Evolutionary conservation across 352 stramenopile genomes (phyloP).

Genomic region (Phytophthora fragariaefolia): DNA sequence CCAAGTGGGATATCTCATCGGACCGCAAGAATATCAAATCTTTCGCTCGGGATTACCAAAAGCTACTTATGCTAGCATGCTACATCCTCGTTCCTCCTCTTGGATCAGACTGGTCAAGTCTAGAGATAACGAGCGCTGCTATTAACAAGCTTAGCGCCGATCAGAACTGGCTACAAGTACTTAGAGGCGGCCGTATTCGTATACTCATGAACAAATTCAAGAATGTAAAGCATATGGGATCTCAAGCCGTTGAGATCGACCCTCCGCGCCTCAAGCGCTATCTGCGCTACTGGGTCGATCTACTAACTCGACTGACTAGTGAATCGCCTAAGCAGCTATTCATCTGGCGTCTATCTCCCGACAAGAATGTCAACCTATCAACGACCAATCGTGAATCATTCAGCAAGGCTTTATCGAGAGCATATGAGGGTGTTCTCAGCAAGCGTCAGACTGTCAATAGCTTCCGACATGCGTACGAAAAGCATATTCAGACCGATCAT

Average conservation of each 20-base stretch:
- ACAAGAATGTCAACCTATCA: background rate
- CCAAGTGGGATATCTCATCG: background rate
- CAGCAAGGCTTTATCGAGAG: background rate
- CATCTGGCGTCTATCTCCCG: background rate
- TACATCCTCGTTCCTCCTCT: background rate
- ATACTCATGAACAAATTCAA: constrained; percentile 2
- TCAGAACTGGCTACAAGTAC: background rate
- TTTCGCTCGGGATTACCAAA: background rate
- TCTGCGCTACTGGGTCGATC: constrained; percentile 1
- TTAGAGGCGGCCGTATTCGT: background rate
- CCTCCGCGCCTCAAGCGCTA: background rate
- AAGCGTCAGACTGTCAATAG: background rate
- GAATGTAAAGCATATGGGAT: background rate
- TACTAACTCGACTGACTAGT: background rate
- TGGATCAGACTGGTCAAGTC: background rate
- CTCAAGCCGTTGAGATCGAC: background rate
- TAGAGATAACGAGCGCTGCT: background rate
- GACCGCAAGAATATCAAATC: constrained; percentile 1
- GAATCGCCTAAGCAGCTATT: background rate
- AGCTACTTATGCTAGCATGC: background rate
- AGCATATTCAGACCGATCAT: background rate
- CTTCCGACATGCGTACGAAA: background rate
- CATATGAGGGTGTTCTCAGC: background rate
- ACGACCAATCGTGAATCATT: background rate
- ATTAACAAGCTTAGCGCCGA: background rate